These are phyloP conservation scores for Tagetes erecta DNA, from an alignment of 129 eudicot genomes.

Conservation along the genomic window DNA sequence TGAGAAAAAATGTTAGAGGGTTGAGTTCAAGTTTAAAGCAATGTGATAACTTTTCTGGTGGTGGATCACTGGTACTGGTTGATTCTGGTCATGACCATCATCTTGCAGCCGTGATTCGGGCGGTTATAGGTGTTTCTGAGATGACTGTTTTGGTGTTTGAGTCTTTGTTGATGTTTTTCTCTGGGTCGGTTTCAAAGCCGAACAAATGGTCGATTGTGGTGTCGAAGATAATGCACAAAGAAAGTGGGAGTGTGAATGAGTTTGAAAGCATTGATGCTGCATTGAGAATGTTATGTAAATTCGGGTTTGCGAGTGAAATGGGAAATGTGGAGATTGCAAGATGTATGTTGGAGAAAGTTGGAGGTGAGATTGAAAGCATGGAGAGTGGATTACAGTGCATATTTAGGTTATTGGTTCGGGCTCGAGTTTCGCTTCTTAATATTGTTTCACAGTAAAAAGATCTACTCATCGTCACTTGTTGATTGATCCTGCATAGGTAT, in stretches of 20 bases:
- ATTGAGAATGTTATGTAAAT: slow-evolving; percentile 24
- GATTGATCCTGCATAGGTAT: not conserved
- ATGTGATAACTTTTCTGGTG: slow-evolving; percentile 22
- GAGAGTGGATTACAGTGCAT: slow-evolving; percentile 31
- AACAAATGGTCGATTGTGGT: slow-evolving; percentile 36
- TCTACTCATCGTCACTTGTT: not conserved
- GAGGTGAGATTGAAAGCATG: slow-evolving; percentile 30
- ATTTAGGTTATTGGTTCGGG: slow-evolving; percentile 36
- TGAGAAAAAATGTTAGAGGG: slow-evolving; percentile 36
- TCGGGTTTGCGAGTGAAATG: not conserved
- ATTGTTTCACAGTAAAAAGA: slow-evolving; percentile 27
- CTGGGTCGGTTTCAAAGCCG: slow-evolving; percentile 27
- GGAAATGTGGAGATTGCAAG: slow-evolving; percentile 19
- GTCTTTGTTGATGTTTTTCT: slow-evolving; percentile 32
- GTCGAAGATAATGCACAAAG: slow-evolving; percentile 34
- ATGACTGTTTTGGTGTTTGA: slow-evolving; percentile 37
- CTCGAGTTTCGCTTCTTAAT: slow-evolving; percentile 37
- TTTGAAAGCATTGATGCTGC: slow-evolving; percentile 25
- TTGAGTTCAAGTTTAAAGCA: slow-evolving; percentile 42
- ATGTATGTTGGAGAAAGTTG: slow-evolving; percentile 32
- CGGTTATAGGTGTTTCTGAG: slow-evolving; percentile 39
- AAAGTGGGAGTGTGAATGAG: slow-evolving; percentile 21
- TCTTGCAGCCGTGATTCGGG: slow-evolving; percentile 30
- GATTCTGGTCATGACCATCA: slow-evolving; percentile 17
- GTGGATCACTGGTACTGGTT: slow-evolving; percentile 12